A percentile compares a stretch with the other conserved stretches of the same genome.
These are phyloP conservation scores for Ceriops tagal DNA, from an alignment of 345 rosid genomes.

Conservation along the genomic window DNA sequence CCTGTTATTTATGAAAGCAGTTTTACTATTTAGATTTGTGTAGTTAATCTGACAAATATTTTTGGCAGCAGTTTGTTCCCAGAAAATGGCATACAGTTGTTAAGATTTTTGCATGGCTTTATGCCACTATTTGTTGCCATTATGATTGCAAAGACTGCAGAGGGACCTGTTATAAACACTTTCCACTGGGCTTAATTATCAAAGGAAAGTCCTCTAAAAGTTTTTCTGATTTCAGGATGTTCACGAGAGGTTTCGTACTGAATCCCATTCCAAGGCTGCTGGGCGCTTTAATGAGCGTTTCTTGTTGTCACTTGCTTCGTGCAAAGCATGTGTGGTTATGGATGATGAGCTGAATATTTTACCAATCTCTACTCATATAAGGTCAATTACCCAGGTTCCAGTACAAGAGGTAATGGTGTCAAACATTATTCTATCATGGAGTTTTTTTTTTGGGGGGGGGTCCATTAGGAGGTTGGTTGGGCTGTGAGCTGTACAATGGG, in stretches of 20 bases:
- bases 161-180: neutral
- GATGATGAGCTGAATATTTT: constrained; percentile 95
- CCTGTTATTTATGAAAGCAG: neutral
- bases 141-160: neutral
- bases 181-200: neutral
- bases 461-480: no score
- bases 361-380: constrained; percentile 90
- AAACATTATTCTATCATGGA: no score
- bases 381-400: constrained; percentile 58
- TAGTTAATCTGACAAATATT: neutral
- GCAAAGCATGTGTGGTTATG: constrained; percentile 89
- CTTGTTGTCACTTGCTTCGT: constrained; percentile 77
- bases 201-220: neutral
- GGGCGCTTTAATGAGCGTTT: constrained; percentile 94
- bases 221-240: constrained; percentile 66
- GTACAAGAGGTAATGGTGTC: constrained; percentile 48
- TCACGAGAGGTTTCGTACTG: constrained; percentile 92
- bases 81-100: neutral
- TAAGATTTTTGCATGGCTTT: neutral
- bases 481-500: no score
- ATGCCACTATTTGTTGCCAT: no score
- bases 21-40: neutral
- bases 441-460: no score
- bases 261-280: constrained; percentile 82
- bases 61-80: neutral